A percentile compares a stretch with the other conserved stretches of the same genome.
These are phyloP conservation scores for Starmerella etchellsii DNA, from an alignment of 805 yeast species.

Conservation along the genomic window DNA sequence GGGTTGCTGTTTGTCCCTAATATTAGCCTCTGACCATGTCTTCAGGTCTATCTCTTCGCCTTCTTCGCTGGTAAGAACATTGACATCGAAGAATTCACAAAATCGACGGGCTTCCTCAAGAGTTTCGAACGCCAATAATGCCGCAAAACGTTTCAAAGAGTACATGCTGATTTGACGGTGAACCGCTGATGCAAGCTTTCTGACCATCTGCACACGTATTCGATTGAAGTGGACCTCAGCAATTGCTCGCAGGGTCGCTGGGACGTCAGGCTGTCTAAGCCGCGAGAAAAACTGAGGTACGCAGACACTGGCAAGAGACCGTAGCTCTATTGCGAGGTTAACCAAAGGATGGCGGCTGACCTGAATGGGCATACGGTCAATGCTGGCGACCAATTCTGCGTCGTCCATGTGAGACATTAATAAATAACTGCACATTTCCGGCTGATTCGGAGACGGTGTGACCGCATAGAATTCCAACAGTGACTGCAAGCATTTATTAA, in stretches of 20 bases:
- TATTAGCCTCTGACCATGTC: constrained; percentile 14
- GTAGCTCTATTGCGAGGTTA: constrained; percentile 57
- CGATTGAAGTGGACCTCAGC: constrained; percentile 65
- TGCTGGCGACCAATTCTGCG: constrained; percentile 66
- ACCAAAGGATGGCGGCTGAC: constrained; percentile 44
- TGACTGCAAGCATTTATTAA: constrained; percentile 82
- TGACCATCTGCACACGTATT: constrained; percentile 56
- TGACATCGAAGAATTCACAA: constrained; percentile 49
- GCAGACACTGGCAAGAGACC: constrained; percentile 42
- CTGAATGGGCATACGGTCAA: constrained; percentile 51
- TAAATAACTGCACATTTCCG: constrained; percentile 86
- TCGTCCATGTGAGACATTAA: constrained; percentile 68
- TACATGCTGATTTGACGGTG: constrained; percentile 54
- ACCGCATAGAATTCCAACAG: constrained; percentile 67
- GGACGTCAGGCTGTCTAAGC: constrained; percentile 38
- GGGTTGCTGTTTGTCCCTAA: constrained; percentile 5
- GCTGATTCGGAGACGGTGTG: constrained; percentile 66
- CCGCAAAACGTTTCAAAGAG: constrained; percentile 35
- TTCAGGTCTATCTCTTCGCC: constrained; percentile 16
- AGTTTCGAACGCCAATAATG: constrained; percentile 56
- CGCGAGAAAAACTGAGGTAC: constrained; percentile 49
- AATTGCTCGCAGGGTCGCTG: constrained; percentile 59
- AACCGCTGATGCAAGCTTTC: constrained; percentile 48
- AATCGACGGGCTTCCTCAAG: constrained; percentile 40
- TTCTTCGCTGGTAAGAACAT: not conserved